phyloP scores from a whole-genome alignment of 202 grass and related monocot genomes.

The Setaria italica region DNA sequence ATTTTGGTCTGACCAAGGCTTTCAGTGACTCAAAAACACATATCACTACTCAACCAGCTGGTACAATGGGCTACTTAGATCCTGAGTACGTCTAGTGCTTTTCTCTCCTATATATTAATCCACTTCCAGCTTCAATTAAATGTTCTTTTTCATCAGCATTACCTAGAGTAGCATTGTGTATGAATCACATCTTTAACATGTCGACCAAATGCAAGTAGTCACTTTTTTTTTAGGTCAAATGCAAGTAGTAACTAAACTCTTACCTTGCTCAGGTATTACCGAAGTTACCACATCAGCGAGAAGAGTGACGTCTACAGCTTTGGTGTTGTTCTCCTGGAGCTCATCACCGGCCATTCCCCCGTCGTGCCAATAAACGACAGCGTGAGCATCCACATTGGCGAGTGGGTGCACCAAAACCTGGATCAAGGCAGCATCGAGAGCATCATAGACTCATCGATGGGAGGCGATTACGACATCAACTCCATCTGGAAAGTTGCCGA shows the following conservation, averaged over 20 bases:
- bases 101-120: neutral
- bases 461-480: constrained; percentile 53
- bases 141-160: neutral
- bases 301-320: constrained; percentile 70
- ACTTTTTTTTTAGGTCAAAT: too few relatives aligned
- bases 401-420: constrained; percentile 59
- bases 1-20: constrained; percentile 56
- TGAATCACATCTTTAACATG: neutral
- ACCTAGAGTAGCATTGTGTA: neutral
- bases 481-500: constrained; percentile 54
- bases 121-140: neutral
- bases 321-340: constrained; percentile 56
- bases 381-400: constrained; percentile 49
- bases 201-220: neutral
- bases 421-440: constrained; percentile 45
- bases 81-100: constrained; percentile 17
- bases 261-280: constrained; percentile 48
- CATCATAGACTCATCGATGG: constrained; percentile 54
- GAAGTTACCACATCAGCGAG: constrained; percentile 46
- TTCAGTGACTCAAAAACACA: constrained; percentile 54
- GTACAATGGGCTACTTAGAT: constrained; percentile 53
- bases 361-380: constrained; percentile 43
- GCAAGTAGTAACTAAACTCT: constrained; percentile 10
- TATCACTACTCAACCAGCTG: constrained; percentile 48
- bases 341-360: constrained; percentile 53